A percentile compares a stretch with the other conserved stretches of the same genome.
Evolutionary conservation across 1,139 yeast genomes (phyloP).

Genomic region (Pichia sp.): DNA sequence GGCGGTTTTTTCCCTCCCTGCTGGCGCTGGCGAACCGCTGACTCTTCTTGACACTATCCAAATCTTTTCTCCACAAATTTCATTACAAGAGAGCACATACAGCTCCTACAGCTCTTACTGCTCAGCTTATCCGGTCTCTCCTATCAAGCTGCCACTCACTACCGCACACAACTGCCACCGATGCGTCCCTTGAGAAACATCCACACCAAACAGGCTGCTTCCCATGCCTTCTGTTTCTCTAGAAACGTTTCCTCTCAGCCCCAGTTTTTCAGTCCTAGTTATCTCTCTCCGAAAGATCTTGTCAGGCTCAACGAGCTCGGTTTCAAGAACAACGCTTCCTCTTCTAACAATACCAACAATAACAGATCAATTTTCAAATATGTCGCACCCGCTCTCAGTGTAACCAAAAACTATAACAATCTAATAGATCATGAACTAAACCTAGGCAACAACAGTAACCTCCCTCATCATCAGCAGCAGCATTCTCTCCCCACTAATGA

Average conservation of each 20-base stretch:
- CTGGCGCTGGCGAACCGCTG: no score
- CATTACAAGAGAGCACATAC: no score
- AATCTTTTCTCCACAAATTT: no score
- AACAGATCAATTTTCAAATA: slow-evolving; percentile 18
- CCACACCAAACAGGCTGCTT: slow-evolving; percentile 4
- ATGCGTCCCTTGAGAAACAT: slow-evolving; percentile 16
- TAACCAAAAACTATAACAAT: slow-evolving; percentile 24
- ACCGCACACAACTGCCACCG: neutral
- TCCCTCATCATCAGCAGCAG: no score
- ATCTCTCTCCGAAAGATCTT: slow-evolving; percentile 23
- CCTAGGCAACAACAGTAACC: no score
- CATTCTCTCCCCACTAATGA: no score
- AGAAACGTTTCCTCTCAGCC: slow-evolving; percentile 18
- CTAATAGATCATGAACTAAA: slow-evolving; percentile 9
- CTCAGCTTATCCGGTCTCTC: no score
- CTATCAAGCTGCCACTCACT: neutral
- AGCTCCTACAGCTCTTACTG: no score
- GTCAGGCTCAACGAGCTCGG: slow-evolving; percentile 22
- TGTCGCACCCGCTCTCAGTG: slow-evolving; percentile 22
- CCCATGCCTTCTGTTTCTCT: slow-evolving; percentile 13
- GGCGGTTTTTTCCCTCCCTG: no score
- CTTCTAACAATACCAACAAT: slow-evolving; percentile 10
- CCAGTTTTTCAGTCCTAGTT: slow-evolving; percentile 29
- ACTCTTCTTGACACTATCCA: no score
- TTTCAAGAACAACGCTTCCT: slow-evolving; percentile 11